phyloP scores from a whole-genome alignment of 164 flowering plant genomes.

The Vitis riparia region DNA sequence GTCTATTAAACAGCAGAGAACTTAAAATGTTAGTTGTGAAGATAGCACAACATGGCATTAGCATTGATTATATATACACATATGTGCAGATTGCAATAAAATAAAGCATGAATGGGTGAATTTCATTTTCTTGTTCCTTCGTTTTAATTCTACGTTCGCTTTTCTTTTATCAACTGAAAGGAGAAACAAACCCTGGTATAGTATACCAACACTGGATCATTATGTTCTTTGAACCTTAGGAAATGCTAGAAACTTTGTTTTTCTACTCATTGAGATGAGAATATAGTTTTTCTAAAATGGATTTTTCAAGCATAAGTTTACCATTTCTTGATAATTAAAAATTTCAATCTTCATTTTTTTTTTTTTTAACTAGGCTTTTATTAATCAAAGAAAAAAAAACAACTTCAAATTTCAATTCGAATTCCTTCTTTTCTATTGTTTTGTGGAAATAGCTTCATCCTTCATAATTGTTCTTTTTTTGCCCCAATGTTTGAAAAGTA shows the following conservation, averaged over 20 bases:
- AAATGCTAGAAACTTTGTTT: neutral
- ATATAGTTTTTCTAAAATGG: no score
- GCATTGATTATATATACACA: no score
- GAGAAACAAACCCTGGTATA: neutral
- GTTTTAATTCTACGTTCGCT: neutral
- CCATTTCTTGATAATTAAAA: no score
- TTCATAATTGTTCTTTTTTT: no score
- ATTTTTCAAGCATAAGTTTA: neutral
- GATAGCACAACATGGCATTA: neutral
- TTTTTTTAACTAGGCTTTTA: no score
- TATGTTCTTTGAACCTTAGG: conserved; percentile 1
- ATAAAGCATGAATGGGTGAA: neutral
- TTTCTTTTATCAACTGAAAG: neutral
- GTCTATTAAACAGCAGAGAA: conserved; percentile 36
- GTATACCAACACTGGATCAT: neutral
- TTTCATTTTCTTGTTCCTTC: neutral
- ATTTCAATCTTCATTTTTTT: no score
- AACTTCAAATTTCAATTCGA: no score
- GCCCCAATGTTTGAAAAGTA: no score
- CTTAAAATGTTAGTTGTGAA: neutral
- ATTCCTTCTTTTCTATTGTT: no score
- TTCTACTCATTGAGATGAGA: neutral
- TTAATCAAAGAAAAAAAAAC: no score
- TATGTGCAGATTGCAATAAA: conserved; percentile 2
- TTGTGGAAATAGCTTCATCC: no score